Percentiles rank a stretch among this genome's conserved stretches.
These are phyloP conservation scores for Boechera retrofracta DNA, from an alignment of 345 rosid species.

Conservation along the genomic window DNA sequence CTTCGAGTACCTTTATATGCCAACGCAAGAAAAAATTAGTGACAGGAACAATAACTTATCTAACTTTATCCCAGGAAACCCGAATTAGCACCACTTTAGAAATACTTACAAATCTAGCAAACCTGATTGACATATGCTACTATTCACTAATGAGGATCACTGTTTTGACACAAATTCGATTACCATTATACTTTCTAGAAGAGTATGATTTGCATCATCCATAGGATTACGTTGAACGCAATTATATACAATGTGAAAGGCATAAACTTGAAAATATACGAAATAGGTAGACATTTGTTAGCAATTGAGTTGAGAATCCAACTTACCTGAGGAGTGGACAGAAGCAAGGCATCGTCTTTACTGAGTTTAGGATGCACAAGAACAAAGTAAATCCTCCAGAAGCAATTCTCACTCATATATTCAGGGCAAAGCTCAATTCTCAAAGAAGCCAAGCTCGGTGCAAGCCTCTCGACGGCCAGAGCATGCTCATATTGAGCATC, in stretches of 20 bases:
- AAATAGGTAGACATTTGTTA: neutral
- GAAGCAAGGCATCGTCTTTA: conserved; percentile 69
- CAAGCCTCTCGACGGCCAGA: conserved; percentile 70
- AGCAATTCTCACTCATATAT: conserved; percentile 85
- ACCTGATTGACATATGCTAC: neutral
- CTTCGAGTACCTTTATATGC: conserved; percentile 55
- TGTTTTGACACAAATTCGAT: neutral
- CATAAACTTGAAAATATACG: neutral
- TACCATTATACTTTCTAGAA: neutral
- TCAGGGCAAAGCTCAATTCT: conserved; percentile 91
- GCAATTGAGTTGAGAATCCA: conserved; percentile 22
- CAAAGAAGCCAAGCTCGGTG: conserved; percentile 76
- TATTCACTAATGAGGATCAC: neutral
- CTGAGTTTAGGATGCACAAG: conserved; percentile 86
- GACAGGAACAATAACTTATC: neutral
- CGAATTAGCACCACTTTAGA: neutral
- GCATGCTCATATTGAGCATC: conserved; percentile 81
- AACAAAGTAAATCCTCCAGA: conserved; percentile 94
- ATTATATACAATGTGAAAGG: neutral
- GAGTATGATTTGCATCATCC: neutral
- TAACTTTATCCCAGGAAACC: neutral
- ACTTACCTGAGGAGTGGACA: conserved; percentile 81
- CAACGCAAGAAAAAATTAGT: neutral
- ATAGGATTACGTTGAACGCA: neutral
- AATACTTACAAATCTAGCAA: neutral